Evolutionary conservation across 2,329 filamentous ascomycete species (phyloP), one percentile per base, ranked within the genome.

Genomic region (Claviceps quebecensis): DNA sequence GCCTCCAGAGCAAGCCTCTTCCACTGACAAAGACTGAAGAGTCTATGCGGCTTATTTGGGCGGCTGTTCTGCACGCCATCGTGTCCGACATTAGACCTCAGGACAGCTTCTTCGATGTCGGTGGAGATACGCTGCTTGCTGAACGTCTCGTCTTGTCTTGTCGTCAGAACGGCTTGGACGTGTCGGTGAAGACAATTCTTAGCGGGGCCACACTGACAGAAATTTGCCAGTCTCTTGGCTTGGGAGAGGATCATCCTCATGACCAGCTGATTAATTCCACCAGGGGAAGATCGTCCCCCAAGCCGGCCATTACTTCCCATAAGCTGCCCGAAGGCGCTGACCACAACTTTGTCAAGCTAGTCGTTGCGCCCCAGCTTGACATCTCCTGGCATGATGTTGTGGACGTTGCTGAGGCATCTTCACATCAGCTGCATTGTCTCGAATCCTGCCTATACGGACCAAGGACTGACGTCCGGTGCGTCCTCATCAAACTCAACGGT

Each of bases 21-120:
- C 74, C 74, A 0, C 51, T 76, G 36, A 76, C 74, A 0, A 62
- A 68, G 4, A 65, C 67, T 1, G 75, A 77, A 57, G 69, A 73
- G 54, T 60, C 61, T 6, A 72, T 78, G 69, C 65, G 73, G 8
- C 57, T 61, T 2, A 64, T 77, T 52, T 77, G 75, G 74, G 69
- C 74, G 0, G 57, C 61, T 0, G 67, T 74, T 0, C 62, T 78
- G 0, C 61, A 60, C 0, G 55, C 72, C 0, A 62, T 69, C 1
- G 64, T 67, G n/a, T 58, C 59, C 0, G 61, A 62, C 2, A 73
- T 78, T 34, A 67, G 63, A 1, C 62, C 69, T 0, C 62, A 65
- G 0, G 70, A 73, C 41, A 69, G 65, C 8, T 78, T 78, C 54
- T 57, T 74, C 40, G 64, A 67, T 2, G 61, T 69, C 0, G 75